Conservation (phyloP, 352 stramenopile genomes). For the Peronosclerospora sorghi region DNA sequence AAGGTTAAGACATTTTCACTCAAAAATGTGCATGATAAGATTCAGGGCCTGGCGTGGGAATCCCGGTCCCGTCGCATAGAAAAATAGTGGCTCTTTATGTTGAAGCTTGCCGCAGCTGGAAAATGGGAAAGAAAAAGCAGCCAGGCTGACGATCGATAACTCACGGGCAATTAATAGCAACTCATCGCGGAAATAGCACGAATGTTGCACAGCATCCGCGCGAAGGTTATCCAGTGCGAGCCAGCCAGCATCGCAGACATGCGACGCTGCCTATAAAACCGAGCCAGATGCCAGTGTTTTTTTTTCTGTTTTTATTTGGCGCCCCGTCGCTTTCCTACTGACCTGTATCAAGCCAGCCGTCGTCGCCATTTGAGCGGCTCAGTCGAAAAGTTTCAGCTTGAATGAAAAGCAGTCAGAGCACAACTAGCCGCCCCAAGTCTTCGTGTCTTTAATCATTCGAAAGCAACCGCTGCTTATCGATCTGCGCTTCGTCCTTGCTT, state of each 20-base stretch:
- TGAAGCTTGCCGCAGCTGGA: too few species aligned
- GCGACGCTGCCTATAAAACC: slow-evolving; percentile 6
- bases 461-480: slow-evolving; percentile 4
- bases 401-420: slow-evolving; percentile 20
- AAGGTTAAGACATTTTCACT: too few species aligned
- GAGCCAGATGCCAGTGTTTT: slow-evolving; percentile 11
- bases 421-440: slow-evolving; percentile 2
- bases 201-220: not conserved
- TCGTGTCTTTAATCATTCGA: not conserved
- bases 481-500: not conserved
- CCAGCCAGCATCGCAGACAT: slow-evolving; percentile 3
- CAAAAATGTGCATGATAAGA: too few species aligned
- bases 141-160: too few species aligned
- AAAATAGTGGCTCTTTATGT: too few species aligned
- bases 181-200: too few species aligned
- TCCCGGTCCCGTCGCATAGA: too few species aligned
- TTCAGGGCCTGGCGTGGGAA: too few species aligned
- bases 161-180: too few species aligned
- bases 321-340: slow-evolving; percentile 11
- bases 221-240: too few species aligned
- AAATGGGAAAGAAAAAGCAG: too few species aligned
- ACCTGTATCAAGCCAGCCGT: slow-evolving; percentile 13
- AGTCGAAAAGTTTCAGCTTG: slow-evolving; percentile 25
- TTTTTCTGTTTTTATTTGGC: slow-evolving; percentile 9
- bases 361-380: slow-evolving; percentile 3